Percentiles rank a stretch among this genome's conserved stretches.
Conservation (phyloP, 768 basidiomycete genomes). For the Terana coerulea region DNA sequence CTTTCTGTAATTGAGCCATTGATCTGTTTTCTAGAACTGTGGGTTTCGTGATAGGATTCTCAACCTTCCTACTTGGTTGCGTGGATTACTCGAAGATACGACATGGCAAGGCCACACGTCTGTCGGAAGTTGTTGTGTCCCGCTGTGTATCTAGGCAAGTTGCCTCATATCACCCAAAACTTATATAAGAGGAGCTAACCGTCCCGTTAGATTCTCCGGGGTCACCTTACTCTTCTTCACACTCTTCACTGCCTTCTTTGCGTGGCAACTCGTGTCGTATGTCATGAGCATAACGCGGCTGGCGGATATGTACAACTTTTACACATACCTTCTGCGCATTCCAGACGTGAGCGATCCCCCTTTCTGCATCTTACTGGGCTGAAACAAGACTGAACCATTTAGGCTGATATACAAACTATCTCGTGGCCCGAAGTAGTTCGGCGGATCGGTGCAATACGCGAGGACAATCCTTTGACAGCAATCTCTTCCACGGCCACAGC, state of each 20-base stretch:
- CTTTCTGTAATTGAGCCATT: constrained; percentile 24
- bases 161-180: not conserved
- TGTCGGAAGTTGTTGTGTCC: constrained; percentile 79
- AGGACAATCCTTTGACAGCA: constrained; percentile 91
- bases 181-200: too few species aligned
- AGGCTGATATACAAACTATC: constrained; percentile 98
- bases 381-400: constrained; percentile 12
- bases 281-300: constrained; percentile 71
- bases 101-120: constrained; percentile 57
- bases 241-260: constrained; percentile 82
- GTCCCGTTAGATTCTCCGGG: constrained; percentile 65
- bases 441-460: constrained; percentile 83
- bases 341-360: constrained; percentile 68
- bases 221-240: constrained; percentile 81
- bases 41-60: constrained; percentile 97
- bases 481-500: constrained; percentile 62
- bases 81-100: constrained; percentile 85
- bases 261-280: constrained; percentile 85
- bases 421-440: constrained; percentile 95
- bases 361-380: constrained; percentile 10
- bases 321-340: constrained; percentile 87
- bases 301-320: constrained; percentile 94
- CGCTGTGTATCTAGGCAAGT: constrained; percentile 79
- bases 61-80: constrained; percentile 93
- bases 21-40: constrained; percentile 63